Conservation (phyloP, 805 yeast species). For the Alloascoidea hylecoeti region DNA sequence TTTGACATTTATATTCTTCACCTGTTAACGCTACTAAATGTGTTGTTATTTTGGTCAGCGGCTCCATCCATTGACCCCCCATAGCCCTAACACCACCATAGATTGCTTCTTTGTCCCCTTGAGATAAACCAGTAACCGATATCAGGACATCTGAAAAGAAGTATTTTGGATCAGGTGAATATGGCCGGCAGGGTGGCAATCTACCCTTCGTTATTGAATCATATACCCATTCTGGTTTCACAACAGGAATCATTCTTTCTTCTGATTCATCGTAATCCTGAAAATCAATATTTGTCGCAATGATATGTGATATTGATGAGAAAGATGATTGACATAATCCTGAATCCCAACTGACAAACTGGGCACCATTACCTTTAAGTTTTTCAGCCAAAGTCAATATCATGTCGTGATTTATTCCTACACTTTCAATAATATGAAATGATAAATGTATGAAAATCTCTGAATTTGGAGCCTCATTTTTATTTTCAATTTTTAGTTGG, state of each 20-base stretch:
- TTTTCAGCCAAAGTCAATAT: background rate
- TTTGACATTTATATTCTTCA: conserved; percentile 41
- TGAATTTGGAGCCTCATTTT: background rate
- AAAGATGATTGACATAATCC: conserved; percentile 1
- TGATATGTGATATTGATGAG: conserved; percentile 24
- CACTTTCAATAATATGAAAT: background rate
- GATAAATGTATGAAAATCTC: background rate
- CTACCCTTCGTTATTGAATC: conserved; percentile 20
- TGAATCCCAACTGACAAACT: background rate
- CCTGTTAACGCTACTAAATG: conserved; percentile 53
- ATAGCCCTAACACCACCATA: conserved; percentile 54
- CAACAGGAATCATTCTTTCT: conserved; percentile 37
- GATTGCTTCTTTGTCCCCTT: conserved; percentile 51
- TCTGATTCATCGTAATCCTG: conserved; percentile 25
- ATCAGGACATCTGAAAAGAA: conserved; percentile 49
- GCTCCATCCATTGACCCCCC: conserved; percentile 64
- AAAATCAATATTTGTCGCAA: conserved; percentile 32
- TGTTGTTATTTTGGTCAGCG: conserved; percentile 57
- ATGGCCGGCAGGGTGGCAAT: conserved; percentile 23
- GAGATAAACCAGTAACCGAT: conserved; percentile 42
- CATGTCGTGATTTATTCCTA: background rate
- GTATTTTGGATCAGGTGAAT: conserved; percentile 57
- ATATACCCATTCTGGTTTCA: conserved; percentile 33
- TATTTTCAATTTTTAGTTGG: background rate
- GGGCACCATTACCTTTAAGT: background rate